These are phyloP conservation scores for Phytophthora quininea DNA, from an alignment of 352 stramenopile species.

Conservation along the genomic window DNA sequence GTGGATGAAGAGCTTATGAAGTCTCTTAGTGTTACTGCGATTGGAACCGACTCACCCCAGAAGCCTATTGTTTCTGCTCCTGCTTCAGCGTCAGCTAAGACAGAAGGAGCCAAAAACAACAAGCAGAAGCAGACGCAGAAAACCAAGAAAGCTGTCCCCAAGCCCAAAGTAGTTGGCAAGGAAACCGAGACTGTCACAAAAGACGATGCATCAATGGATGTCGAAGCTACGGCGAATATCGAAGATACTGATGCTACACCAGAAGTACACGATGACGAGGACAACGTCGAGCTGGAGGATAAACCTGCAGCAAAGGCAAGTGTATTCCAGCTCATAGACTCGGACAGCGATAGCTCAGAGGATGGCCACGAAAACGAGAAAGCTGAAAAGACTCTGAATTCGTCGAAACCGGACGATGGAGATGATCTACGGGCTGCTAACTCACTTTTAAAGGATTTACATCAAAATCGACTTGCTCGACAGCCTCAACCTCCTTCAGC, in stretches of 20 bases:
- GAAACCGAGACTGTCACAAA: background rate
- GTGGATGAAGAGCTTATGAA: constrained; percentile 23
- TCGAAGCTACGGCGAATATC: constrained; percentile 1
- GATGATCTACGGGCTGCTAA: constrained; percentile 38
- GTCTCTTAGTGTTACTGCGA: constrained; percentile 4
- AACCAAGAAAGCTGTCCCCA: constrained; percentile 5
- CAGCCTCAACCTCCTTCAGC: constrained; percentile 42
- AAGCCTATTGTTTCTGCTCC: background rate
- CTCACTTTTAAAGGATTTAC: constrained; percentile 64
- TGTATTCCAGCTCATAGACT: constrained; percentile 55
- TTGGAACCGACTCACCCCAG: constrained; percentile 2
- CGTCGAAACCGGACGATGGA: constrained; percentile 5
- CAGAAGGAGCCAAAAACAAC: constrained; percentile 7
- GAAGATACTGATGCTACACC: constrained; percentile 1
- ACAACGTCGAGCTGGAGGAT: constrained; percentile 29
- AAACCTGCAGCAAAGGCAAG: constrained; percentile 25
- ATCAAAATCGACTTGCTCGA: constrained; percentile 61
- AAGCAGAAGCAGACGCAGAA: constrained; percentile 23
- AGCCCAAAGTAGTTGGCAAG: constrained; percentile 3
- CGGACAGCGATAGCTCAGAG: constrained; percentile 38
- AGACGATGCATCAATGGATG: constrained; percentile 6
- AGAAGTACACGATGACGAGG: constrained; percentile 15
- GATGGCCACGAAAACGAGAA: constrained; percentile 35
- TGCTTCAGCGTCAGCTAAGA: constrained; percentile 1
- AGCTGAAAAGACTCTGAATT: constrained; percentile 27